Evolutionary conservation across 2,329 filamentous ascomycete species (phyloP).

Genomic region (Xylaria sp.): DNA sequence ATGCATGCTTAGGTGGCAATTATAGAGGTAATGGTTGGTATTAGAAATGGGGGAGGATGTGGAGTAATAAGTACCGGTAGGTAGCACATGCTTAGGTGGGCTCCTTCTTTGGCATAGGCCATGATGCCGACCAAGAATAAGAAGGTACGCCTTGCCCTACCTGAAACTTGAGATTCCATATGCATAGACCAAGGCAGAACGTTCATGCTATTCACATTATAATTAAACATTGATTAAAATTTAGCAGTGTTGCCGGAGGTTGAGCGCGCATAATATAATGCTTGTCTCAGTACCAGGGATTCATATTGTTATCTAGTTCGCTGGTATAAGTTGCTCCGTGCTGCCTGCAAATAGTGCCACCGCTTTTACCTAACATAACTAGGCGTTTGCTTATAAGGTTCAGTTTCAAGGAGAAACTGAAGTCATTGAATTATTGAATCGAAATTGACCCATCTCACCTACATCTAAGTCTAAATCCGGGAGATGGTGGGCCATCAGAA

Average conservation of each 20-base stretch:
- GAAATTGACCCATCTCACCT: too few relatives aligned
- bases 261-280: neutral
- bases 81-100: neutral
- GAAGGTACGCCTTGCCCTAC: neutral
- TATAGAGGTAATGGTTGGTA: neutral
- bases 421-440: too few relatives aligned
- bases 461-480: too few relatives aligned
- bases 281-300: neutral
- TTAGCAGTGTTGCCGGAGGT: neutral
- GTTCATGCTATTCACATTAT: neutral
- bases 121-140: neutral
- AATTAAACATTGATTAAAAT: neutral
- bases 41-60: neutral
- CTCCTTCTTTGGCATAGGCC: neutral
- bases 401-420: too few relatives aligned
- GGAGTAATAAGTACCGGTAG: neutral
- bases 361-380: too few relatives aligned
- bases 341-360: too few relatives aligned
- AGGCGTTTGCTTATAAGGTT: too few relatives aligned
- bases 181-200: neutral
- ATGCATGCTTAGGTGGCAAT: conserved; percentile 17
- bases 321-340: neutral
- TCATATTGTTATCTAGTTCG: neutral
- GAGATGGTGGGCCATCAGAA: too few relatives aligned
- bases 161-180: neutral